Conservation (phyloP, 2,329 filamentous ascomycete species). For the Arthrobotrys megalospora region DNA sequence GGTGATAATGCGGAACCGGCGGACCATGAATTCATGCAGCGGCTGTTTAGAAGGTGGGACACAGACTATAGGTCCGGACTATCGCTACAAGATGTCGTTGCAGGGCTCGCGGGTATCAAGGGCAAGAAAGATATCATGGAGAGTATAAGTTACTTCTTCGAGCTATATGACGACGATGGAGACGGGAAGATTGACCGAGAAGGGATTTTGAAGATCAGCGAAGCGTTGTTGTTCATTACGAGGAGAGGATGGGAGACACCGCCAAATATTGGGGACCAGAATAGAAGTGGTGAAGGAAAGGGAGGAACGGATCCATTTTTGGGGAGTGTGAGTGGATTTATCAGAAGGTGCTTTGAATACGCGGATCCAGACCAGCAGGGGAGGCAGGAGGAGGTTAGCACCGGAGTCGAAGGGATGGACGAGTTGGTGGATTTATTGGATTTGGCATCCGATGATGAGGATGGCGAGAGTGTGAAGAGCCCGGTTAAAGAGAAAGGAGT, state of each 20-base stretch:
- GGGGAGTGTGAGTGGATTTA: constrained; percentile 94
- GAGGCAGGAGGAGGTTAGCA: constrained; percentile 73
- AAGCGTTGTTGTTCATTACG: constrained; percentile 92
- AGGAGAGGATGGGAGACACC: constrained; percentile 85
- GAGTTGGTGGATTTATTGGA: constrained; percentile 69
- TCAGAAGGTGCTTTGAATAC: constrained; percentile 96
- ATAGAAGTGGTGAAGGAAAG: constrained; percentile 61
- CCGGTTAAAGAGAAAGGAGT: constrained; percentile 57
- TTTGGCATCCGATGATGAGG: constrained; percentile 65
- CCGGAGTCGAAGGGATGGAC: constrained; percentile 67
- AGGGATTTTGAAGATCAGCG: constrained; percentile 93
- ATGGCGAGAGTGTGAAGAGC: constrained; percentile 49
- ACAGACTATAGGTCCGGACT: constrained; percentile 81
- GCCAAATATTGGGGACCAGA: constrained; percentile 68
- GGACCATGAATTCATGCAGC: constrained; percentile 93
- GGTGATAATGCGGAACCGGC: constrained; percentile 79
- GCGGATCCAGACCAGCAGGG: constrained; percentile 83
- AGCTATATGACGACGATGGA: constrained; percentile 92
- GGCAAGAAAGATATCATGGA: constrained; percentile 97
- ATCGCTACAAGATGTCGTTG: constrained; percentile 91
- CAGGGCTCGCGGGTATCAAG: constrained; percentile 90
- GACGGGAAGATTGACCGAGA: constrained; percentile 95
- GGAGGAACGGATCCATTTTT: constrained; percentile 89
- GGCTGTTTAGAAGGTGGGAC: constrained; percentile 91
- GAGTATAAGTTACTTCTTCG: constrained; percentile 97